Base-by-base conservation (phyloP, 805 yeast species). In the Candida khao-thaluensis region DNA sequence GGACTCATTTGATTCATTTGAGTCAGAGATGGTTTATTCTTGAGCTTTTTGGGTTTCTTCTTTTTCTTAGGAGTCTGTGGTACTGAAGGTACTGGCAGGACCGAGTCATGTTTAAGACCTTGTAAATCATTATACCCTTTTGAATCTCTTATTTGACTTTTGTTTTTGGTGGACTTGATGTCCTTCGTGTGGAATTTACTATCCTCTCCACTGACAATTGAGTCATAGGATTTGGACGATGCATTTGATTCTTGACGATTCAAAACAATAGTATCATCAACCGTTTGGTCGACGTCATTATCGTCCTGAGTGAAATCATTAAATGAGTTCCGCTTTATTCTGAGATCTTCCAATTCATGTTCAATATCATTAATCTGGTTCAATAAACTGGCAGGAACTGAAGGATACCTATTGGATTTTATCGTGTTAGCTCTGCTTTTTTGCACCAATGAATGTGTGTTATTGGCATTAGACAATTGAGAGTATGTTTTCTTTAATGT, bases 341-440 rank as follows among this genome's bases (percentile, higher is more conserved):
- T 23, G 10, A 38, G 21, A 25, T 18, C 37, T 25, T 38, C 30
- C 9, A 38, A 21, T 31, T 38, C 41, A 21, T 30, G 22, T 20
- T 38, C 41, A 9, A 38, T 26, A 15, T 38, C 32, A 12, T 38
- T 26, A 9, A 38, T 38, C 30, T 38, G 41, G 12, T 38, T 25
- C 27, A 31, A 31, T 20, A 38, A 27, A 25, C 38, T 40, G 42
- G 52, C 52, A 2, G 72, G 72, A 8, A 63, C 64, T 21, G 70
- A 65, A 7, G 68, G 58, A 30, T 54, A 62, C 30, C 72, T 52
- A 38, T 52, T 64, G 3, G 66, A 56, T 43, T 53, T 60, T 23
- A 62, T 41, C 3, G 66, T 59, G 17, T 64, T 57, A 33, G 47
- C 51, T 37, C 71, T 50, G 9, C 66, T 51, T 35, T 53, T 57